Evolutionary conservation across 371 early-diverging fungal species (phyloP).

Genomic region (Basidiobolus meristosporus): DNA sequence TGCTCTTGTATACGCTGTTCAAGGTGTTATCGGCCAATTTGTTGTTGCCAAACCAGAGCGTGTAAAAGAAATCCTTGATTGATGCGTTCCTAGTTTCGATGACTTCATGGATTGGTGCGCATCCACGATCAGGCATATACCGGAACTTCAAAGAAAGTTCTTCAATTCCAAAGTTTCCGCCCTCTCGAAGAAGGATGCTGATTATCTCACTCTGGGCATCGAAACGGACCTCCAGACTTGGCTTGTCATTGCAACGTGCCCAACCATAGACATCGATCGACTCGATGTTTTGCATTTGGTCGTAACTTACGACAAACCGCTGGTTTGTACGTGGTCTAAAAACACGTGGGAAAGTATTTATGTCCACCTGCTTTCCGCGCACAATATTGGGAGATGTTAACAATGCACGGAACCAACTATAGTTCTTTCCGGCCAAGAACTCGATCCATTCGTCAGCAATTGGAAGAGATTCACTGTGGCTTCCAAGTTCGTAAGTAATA

Average conservation of each 20-base stretch:
- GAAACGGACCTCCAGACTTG: too few relatives aligned
- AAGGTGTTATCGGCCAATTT: conserved; percentile 15
- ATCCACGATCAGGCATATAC: conserved; percentile 63
- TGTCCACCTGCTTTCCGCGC: conserved; percentile 49
- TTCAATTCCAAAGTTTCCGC: conserved; percentile 24
- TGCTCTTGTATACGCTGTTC: conserved; percentile 21
- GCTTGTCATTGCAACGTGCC: too few relatives aligned
- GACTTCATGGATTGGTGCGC: conserved; percentile 77
- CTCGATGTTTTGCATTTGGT: conserved; percentile 17
- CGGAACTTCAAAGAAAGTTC: conserved; percentile 54
- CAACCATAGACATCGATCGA: conserved; percentile 31
- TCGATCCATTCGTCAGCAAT: conserved; percentile 49
- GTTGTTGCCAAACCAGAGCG: conserved; percentile 62
- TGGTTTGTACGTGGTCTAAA: conserved; percentile 71
- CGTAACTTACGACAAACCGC: conserved; percentile 37
- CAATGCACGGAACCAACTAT: conserved; percentile 76
- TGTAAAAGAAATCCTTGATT: conserved; percentile 81
- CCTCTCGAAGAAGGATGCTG: conserved; percentile 50
- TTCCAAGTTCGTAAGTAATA: conserved; percentile 18
- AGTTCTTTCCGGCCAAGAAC: conserved; percentile 43
- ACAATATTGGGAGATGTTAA: conserved; percentile 62
- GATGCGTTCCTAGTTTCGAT: conserved; percentile 85
- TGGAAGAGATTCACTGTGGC: conserved; percentile 35
- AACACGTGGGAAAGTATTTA: conserved; percentile 61
- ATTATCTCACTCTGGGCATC: conserved; percentile 11